These are phyloP conservation scores for Kwoniella sp. DNA, from an alignment of 768 basidiomycete genomes.

Conservation along the genomic window DNA sequence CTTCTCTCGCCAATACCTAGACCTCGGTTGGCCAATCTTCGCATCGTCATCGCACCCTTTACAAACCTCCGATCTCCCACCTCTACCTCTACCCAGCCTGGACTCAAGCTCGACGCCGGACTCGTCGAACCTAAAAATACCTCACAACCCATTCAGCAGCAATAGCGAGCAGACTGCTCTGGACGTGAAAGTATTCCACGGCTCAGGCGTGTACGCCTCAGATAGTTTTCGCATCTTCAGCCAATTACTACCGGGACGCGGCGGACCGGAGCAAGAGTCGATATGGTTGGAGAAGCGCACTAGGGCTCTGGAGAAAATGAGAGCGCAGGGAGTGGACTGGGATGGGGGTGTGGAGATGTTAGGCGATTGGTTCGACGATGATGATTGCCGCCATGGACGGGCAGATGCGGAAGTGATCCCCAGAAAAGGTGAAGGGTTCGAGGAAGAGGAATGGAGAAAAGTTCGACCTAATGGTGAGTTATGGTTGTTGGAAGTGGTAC, in stretches of 20 bases:
- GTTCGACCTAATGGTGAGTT: conserved; percentile 61
- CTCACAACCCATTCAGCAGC: neutral
- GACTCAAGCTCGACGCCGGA: neutral
- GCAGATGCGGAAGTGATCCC: too few relatives aligned
- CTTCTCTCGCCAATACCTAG: conserved; percentile 63
- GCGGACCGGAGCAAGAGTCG: conserved; percentile 40
- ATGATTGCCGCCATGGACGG: too few relatives aligned
- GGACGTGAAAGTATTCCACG: conserved; percentile 64
- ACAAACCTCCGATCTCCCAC: conserved; percentile 2
- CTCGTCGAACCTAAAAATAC: neutral
- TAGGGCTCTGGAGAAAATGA: conserved; percentile 24
- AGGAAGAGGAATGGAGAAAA: conserved; percentile 64
- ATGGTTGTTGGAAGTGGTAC: neutral
- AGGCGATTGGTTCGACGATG: conserved; percentile 31
- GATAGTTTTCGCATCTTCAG: conserved; percentile 77
- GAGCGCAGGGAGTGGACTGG: conserved; percentile 9
- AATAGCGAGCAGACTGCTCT: conserved; percentile 32
- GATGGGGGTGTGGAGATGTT: conserved; percentile 4
- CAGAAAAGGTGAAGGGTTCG: conserved; percentile 6
- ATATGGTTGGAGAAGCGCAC: conserved; percentile 32
- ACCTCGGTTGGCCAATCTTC: conserved; percentile 33
- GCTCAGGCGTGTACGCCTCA: conserved; percentile 70
- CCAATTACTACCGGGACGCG: conserved; percentile 37
- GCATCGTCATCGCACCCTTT: neutral
- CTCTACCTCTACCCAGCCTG: neutral